Conservation (phyloP, 805 yeast genomes). For the Wickerhamiella lipophila region DNA sequence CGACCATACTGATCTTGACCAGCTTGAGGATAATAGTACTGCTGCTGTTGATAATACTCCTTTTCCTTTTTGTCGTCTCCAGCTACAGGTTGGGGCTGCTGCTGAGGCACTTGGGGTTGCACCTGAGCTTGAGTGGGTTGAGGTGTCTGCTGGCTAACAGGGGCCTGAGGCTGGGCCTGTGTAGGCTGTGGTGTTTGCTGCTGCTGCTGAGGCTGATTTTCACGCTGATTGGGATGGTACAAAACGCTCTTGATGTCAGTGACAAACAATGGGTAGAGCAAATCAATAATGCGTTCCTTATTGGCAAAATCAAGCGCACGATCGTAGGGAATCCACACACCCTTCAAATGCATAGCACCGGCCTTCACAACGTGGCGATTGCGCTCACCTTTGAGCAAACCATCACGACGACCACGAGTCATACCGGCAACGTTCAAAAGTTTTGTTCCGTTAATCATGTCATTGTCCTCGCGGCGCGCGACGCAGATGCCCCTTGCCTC, state of each 20-base stretch:
- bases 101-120: not conserved
- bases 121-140: not conserved
- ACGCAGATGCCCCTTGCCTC: conserved; percentile 72
- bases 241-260: conserved; percentile 47
- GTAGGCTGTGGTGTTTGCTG: not conserved
- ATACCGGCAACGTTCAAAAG: conserved; percentile 70
- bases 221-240: conserved; percentile 25
- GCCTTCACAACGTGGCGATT: conserved; percentile 70
- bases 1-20: conserved; percentile 6
- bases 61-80: conserved; percentile 6
- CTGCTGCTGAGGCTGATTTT: conserved; percentile 13
- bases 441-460: conserved; percentile 79
- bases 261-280: conserved; percentile 56
- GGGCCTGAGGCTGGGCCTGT: conserved; percentile 2
- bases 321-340: conserved; percentile 84
- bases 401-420: conserved; percentile 81
- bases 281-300: conserved; percentile 58
- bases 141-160: conserved; percentile 10
- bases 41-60: conserved; percentile 9
- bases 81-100: not conserved
- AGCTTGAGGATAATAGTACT: conserved; percentile 4
- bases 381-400: conserved; percentile 65
- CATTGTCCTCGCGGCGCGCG: conserved; percentile 71
- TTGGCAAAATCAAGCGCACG: conserved; percentile 73
- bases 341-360: conserved; percentile 79